Evolutionary conservation across 179 eudicot genomes (phyloP).

Genomic region (Drosera spatulata): DNA sequence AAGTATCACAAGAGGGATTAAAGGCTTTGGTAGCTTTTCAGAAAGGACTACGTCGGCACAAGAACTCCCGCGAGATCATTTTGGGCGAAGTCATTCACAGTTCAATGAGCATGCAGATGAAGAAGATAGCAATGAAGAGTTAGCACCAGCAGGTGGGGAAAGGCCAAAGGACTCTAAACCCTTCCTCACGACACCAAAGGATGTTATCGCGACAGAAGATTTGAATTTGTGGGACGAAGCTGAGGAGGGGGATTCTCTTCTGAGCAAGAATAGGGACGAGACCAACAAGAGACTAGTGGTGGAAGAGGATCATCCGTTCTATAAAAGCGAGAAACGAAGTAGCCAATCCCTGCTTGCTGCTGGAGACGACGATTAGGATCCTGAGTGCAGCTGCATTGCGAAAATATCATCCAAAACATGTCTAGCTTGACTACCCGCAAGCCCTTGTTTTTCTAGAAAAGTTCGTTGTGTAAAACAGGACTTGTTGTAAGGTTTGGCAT

Average conservation of each 20-base stretch:
- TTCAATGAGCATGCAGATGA: conserved; percentile 41
- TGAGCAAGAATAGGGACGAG: conserved; percentile 18
- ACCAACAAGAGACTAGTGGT: conserved; percentile 9
- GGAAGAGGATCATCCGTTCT: conserved; percentile 58
- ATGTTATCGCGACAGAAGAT: conserved; percentile 8
- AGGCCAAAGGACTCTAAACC: conserved; percentile 13
- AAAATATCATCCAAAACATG: too few relatives aligned
- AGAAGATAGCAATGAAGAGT: conserved; percentile 9
- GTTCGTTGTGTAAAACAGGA: too few relatives aligned
- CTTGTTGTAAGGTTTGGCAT: too few relatives aligned
- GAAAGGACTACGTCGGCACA: conserved; percentile 22
- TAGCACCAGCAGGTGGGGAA: background rate
- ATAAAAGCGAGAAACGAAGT: conserved; percentile 16
- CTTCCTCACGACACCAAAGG: conserved; percentile 26
- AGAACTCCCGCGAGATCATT: conserved; percentile 14
- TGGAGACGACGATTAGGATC: conserved; percentile 11
- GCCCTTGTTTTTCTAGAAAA: too few relatives aligned
- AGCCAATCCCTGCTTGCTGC: conserved; percentile 37
- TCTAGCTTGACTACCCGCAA: too few relatives aligned
- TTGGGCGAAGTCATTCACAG: conserved; percentile 55
- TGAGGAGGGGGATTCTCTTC: conserved; percentile 31
- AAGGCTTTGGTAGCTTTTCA: conserved; percentile 89
- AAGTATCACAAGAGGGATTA: conserved; percentile 65
- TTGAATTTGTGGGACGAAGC: conserved; percentile 18
- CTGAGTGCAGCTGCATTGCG: too few relatives aligned